Conservation (phyloP, 164 flowering plant species). For the Tetracentron sinense region DNA sequence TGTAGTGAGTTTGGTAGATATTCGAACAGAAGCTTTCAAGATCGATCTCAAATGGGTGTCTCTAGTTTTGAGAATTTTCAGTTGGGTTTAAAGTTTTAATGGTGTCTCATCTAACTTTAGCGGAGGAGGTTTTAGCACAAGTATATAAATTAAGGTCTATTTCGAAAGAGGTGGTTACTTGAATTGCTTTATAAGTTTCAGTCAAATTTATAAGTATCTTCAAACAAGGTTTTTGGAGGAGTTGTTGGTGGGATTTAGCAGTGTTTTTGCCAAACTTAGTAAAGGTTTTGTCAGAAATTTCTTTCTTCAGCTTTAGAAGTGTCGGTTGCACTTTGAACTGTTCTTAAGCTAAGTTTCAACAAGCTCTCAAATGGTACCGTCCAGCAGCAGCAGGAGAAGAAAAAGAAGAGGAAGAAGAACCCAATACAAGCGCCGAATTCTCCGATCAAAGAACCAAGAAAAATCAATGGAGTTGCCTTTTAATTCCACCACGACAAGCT, state of each 20-base stretch:
- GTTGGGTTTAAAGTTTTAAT: not conserved
- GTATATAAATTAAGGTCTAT: not conserved
- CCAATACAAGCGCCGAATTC: not conserved
- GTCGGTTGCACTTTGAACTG: too few species aligned
- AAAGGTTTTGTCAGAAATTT: not conserved
- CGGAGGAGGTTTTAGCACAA: not conserved
- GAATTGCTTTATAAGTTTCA: too few species aligned
- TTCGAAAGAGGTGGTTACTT: too few species aligned
- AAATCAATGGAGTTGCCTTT: not conserved
- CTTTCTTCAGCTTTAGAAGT: too few species aligned
- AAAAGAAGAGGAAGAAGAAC: too few species aligned
- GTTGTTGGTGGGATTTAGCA: too few species aligned
- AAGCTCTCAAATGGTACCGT: too few species aligned
- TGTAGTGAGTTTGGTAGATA: not conserved
- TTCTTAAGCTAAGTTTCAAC: too few species aligned
- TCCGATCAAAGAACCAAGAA: conserved; percentile 4
- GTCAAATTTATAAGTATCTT: too few species aligned
- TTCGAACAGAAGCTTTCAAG: not conserved
- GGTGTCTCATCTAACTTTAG: too few species aligned
- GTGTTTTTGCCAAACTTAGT: not conserved
- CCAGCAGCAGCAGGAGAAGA: not conserved
- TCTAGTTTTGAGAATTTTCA: not conserved
- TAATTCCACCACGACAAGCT: conserved; percentile 4
- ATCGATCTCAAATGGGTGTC: not conserved
- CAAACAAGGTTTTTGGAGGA: too few species aligned